A percentile compares a stretch with the other conserved stretches of the same genome.
Evolutionary conservation across 2,329 filamentous ascomycete species (phyloP).

Genomic region (Cordyceps fumosorosea): DNA sequence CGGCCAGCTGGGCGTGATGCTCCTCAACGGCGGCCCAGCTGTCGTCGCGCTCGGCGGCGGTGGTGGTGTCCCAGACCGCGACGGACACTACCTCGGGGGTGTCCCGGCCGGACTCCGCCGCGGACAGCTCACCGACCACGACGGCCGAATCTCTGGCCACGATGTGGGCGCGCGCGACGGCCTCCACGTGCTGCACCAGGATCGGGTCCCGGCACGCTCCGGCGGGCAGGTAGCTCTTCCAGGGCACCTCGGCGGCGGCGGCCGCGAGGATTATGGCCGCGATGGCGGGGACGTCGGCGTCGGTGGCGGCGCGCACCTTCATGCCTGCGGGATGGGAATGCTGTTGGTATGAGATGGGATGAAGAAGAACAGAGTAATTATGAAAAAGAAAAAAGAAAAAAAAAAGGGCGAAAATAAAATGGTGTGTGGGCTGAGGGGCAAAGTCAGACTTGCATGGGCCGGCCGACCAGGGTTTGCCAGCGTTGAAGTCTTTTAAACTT

Average conservation of each 20-base stretch:
- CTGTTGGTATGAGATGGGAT: neutral
- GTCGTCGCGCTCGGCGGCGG: neutral
- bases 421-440: no score
- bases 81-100: slow-evolving; percentile 11
- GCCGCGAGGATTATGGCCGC: slow-evolving; percentile 15
- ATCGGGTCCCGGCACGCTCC: neutral
- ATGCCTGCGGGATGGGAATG: slow-evolving; percentile 3
- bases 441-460: neutral
- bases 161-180: slow-evolving; percentile 8
- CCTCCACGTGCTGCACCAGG: slow-evolving; percentile 6
- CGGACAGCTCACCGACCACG: slow-evolving; percentile 14
- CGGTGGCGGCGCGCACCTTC: slow-evolving; percentile 15
- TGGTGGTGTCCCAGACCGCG: slow-evolving; percentile 15
- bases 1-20: neutral
- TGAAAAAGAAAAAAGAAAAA: neutral
- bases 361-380: neutral
- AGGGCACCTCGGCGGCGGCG: slow-evolving; percentile 15
- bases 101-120: neutral
- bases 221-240: slow-evolving; percentile 13
- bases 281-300: slow-evolving; percentile 16
- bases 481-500: no score
- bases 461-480: neutral
- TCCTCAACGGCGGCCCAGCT: neutral
- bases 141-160: slow-evolving; percentile 6
- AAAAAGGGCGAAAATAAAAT: neutral